Base-by-base conservation (phyloP, 495 filamentous ascomycete genomes). In the Aspergillus bridgeri region DNA sequence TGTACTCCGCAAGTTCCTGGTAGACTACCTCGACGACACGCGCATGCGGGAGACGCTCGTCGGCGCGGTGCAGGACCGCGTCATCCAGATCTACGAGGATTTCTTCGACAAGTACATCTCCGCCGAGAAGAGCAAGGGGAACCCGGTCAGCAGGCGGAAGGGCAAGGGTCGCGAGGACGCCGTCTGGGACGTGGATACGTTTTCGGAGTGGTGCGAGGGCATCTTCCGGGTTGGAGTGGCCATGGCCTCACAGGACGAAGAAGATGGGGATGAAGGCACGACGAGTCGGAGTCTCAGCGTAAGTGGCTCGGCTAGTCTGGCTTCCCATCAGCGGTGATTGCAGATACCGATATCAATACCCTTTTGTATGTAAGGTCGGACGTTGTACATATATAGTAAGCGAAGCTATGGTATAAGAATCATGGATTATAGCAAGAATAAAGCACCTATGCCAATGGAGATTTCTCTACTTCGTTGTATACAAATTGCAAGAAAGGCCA, bases 141-240 rank as follows among this genome's bases (percentile, higher is more conserved):
- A 69, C 54, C 60, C 66, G 15, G 61, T 78, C 27, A 83, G 77
- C 62, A 80, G 70, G 64, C 33, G 33, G 1, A 86, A 86, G 59
- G 81, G 82, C 7, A 87, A 88, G 66, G 81, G 80, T 6, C 71
- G 80, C 45, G 82, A 85, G 59, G 84, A 87, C 68, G 80, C 75
- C 21, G 73, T 82, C n/a, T 86, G 82, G 83, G 83, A 86, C 68
- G 70, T 80, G n/a, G 81, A 85, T 60, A 83, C 76, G 13, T 87
- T 87, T 68, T 75, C 70, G 2, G 79, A 81, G 56, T 87, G 84
- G 84, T 81, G 77, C 51, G 79, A 78, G 51, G 74, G 74, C 24
- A 69, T 84, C 3, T 87, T 87, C 68, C 69, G 69, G 19, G 81
- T 87, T 46, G 79, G 80, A 3, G 63, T 77, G 33, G 33, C 33